Evolutionary conservation across 345 rosid genomes (phyloP), one percentile per base, ranked within the genome.

Genomic region (Brassica carinata): DNA sequence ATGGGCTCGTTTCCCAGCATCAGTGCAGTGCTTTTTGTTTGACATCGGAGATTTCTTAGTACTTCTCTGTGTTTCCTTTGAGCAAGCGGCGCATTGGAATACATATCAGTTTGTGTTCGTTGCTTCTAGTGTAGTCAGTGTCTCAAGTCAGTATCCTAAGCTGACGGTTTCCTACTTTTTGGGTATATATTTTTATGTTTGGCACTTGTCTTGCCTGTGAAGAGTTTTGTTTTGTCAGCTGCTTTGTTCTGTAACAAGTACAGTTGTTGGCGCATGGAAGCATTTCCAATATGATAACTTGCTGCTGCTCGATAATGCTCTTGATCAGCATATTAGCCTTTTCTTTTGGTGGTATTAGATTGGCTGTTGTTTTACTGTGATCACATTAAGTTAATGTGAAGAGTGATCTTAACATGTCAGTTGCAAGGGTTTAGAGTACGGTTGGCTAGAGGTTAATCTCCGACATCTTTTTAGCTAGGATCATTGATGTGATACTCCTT

Each of bases 281-380:
- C 57, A 34, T 59, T 5, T 73, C 34, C 38, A 34, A 64, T 45
- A 63, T 51, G 65, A 71, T 71, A 18, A 71, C 38, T 63, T 71
- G 51, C 58, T 78, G 76, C 58, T 23, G 26, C 26, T 72, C 48
- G 5, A 27, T 72, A 61, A 45, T 55, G 67, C 62, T 73, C 66
- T 55, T 73, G 69, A 29, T 67, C 74, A 79, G 82, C 48, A 57
- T 73, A 18, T 2, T 19, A 15, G 73, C 59, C 67, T 66, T 55
- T n/a, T 36, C 1, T 55, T 66, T 57, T 29, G 17, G 53, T 43
- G 78, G 19, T 19, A 8, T 31, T 26, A 33, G 81, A 63, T 29
- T 63, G 38, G 31, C 38, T 61, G 48, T 69, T 30, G n/a, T 19
- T 57, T 43, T 59, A 23, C 61, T 62, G 69, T 69, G 27, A 26